Base-by-base conservation (phyloP, 2,329 filamentous ascomycete genomes). In the Dactylellina haptotyla region DNA sequence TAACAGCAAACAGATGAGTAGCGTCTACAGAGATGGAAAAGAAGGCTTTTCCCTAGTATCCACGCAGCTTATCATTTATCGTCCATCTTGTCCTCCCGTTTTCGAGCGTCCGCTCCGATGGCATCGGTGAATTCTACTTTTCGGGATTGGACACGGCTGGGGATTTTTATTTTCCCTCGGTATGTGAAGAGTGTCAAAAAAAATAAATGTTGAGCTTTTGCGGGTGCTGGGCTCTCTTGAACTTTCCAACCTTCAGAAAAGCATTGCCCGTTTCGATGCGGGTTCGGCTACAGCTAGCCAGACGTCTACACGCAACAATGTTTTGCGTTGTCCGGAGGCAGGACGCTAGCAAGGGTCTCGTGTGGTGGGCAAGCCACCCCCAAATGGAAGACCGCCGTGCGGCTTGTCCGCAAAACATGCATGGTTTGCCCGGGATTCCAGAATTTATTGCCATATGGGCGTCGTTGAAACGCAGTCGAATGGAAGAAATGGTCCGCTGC, bases 211-310 rank as follows among this genome's bases (percentile, higher is more conserved):
- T n/a, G n/a, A n/a, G n/a, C n/a, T n/a, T n/a, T n/a, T n/a, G n/a
- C n/a, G n/a, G n/a, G n/a, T n/a, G 20, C 23, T 32, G 53, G 30
- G 23, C 50, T 71, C 57, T 70, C 50, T 71, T 71, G 58, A 71
- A 71, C 66, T 63, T 71, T 62, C 66, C 66, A 51, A 63, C 58
- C 25, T 63, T 63, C 58, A 71, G 66, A 71, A 70, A 58, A 62
- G 56, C 66, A 71, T 58, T 71, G 32, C 66, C 66, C 66, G 66
- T 71, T 71, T 71, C 23, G 58, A 71, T 71, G 25, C 66, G 58
- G 66, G 58, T 58, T 71, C 66, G 66, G 66, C 41, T 71, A 64
- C 46, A 57, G 66, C 51, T 37, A 63, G 57, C 56, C 48, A 46
- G 28, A 57, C 26, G 43, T 58, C 43, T 6, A 32, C 53, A 43